Conservation (phyloP, 257 asterid genomes). For the Leptodermis oblonga region DNA sequence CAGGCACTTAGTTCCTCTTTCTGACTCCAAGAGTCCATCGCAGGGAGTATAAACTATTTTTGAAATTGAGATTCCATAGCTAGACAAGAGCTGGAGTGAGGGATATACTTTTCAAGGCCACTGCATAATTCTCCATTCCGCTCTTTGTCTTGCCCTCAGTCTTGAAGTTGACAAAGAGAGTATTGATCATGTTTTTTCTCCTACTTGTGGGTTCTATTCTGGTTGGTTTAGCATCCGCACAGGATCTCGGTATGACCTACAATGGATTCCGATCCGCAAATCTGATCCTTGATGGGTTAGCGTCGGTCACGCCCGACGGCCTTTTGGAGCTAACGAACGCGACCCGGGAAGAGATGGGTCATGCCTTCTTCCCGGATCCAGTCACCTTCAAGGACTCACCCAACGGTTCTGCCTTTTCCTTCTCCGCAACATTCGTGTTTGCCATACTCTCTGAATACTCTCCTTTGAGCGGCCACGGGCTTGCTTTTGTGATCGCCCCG, state of each 20-base stretch:
- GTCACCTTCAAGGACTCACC: conserved; percentile 37
- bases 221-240: conserved; percentile 11
- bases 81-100: too few species aligned
- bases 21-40: too few species aligned
- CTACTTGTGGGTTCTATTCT: background rate
- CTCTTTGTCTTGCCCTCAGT: too few species aligned
- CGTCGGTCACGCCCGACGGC: too few species aligned
- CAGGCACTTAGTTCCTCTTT: too few species aligned
- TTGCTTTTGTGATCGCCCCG: conserved; percentile 47
- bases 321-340: conserved; percentile 44
- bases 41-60: too few species aligned
- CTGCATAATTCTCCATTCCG: too few species aligned
- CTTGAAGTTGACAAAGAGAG: too few species aligned
- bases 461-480: too few species aligned
- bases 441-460: conserved; percentile 39
- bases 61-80: too few species aligned
- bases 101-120: too few species aligned
- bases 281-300: too few species aligned
- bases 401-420: conserved; percentile 34
- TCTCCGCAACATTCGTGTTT: conserved; percentile 54
- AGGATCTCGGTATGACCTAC: conserved; percentile 30
- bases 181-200: background rate
- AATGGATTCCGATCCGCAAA: conserved; percentile 58
- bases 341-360: conserved; percentile 36
- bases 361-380: conserved; percentile 47